Evolutionary conservation across 2,329 filamentous ascomycete genomes (phyloP), one percentile per base, ranked within the genome.

Genomic region (Botrytis aclada): DNA sequence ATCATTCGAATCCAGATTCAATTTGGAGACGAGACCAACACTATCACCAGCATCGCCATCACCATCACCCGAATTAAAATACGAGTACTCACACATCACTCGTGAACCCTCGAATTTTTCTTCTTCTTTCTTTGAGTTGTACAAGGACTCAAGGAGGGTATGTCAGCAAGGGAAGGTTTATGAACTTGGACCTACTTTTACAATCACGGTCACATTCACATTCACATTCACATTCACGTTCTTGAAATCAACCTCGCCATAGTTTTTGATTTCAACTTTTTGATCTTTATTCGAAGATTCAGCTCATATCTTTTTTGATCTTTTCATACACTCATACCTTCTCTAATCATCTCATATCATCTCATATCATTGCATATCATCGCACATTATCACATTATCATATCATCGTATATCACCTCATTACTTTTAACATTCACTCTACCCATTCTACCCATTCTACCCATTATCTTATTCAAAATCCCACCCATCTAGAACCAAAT

Each of bases 71-170:
- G 51, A 54, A 66, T 16, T 25, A 34, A 51, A 18, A 54, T 51
- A 66, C 45, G 64, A 54, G 45, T 51, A 54, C 45, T 66, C 63
- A 66, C 32, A 66, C 32, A 51, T 29, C 45, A 29, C 43, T n/a
- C 34, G 25, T 65, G 62, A 65, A 65, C n/a, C 61, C 29, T 22
- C 18, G 29, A 64, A 64, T 63, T 29, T 9, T 62, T 45, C 9
- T 62, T 39, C 20, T 32, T 10, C 16, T 34, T 14, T n/a, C n/a
- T n/a, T 41, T 16, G 60, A 47, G 20, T 14, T 34, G 32, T 37
- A 51, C 32, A 66, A 25, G 43, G 2, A n/a, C n/a, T 39, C 32
- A 66, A 25, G 43, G 2, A n/a, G 25, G 37, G 25, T 18, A 39
- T 29, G 9, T 51, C 63, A 66, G 41, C 45, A 6, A 65, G 6